Conservation (phyloP, 306 rosid genomes). For the Prunus dulcis region DNA sequence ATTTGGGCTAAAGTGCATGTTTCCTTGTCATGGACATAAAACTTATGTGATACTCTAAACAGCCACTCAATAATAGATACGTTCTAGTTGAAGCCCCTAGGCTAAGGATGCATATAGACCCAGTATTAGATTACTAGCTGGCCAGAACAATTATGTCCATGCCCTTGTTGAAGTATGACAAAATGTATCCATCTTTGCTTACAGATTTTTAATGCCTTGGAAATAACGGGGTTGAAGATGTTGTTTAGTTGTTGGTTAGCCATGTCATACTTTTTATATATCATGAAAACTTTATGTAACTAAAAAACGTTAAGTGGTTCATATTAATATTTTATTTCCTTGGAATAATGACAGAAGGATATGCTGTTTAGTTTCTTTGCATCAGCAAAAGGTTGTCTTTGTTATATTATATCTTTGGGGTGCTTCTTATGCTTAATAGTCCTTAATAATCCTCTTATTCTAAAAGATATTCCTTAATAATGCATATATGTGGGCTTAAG, state of each 20-base stretch:
- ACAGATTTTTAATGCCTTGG: background rate
- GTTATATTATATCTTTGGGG: background rate
- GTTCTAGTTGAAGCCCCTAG: background rate
- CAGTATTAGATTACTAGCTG: background rate
- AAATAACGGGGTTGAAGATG: background rate
- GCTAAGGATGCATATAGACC: background rate
- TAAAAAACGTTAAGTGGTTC: background rate
- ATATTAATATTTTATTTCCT: background rate
- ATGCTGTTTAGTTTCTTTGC: background rate
- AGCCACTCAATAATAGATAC: background rate
- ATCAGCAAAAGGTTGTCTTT: background rate
- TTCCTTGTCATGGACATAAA: background rate
- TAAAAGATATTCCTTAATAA: background rate
- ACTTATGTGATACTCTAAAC: background rate
- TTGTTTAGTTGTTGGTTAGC: background rate
- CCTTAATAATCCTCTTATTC: background rate
- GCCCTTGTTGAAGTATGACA: background rate
- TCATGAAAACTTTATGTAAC: background rate
- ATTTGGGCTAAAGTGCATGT: background rate
- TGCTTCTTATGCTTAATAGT: background rate
- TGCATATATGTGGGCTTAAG: background rate
- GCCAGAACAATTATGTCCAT: background rate
- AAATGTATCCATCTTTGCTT: background rate
- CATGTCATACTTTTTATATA: background rate
- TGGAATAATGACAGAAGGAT: background rate